These are phyloP conservation scores for Ceratobasidium papillatum DNA, from an alignment of 1,284 basidiomycete species.

Conservation along the genomic window DNA sequence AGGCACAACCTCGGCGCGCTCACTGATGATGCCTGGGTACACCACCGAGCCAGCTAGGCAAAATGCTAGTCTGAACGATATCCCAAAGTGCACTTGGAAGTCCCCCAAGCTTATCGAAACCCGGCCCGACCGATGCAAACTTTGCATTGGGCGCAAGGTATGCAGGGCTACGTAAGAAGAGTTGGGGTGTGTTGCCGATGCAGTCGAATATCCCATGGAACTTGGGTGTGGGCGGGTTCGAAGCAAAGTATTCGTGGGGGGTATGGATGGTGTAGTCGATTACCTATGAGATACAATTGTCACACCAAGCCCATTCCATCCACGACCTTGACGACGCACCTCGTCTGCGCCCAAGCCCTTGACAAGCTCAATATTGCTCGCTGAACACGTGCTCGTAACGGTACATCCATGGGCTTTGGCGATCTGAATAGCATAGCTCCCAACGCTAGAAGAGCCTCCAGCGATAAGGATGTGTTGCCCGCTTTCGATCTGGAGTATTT, in stretches of 20 bases:
- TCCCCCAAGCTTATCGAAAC: slow-evolving; percentile 45
- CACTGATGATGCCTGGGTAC: slow-evolving; percentile 38
- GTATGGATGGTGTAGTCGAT: slow-evolving; percentile 67
- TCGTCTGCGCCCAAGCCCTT: slow-evolving; percentile 57
- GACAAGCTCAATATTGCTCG: slow-evolving; percentile 60
- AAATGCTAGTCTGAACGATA: slow-evolving; percentile 14
- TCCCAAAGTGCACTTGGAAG: slow-evolving; percentile 41
- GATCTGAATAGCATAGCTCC: slow-evolving; percentile 69
- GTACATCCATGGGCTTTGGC: slow-evolving; percentile 65
- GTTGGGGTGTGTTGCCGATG: slow-evolving; percentile 47
- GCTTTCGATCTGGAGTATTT: slow-evolving; percentile 55
- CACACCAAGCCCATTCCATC: not conserved
- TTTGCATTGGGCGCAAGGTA: slow-evolving; percentile 50
- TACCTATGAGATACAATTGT: slow-evolving; percentile 51
- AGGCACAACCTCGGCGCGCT: slow-evolving; percentile 42
- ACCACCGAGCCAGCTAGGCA: slow-evolving; percentile 45
- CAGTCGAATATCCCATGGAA: slow-evolving; percentile 52
- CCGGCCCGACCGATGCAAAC: slow-evolving; percentile 49
- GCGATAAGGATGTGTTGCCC: slow-evolving; percentile 68
- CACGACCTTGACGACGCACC: slow-evolving; percentile 46
- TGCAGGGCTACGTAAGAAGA: slow-evolving; percentile 48
- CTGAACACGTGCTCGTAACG: slow-evolving; percentile 66
- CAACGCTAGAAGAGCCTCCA: slow-evolving; percentile 71
- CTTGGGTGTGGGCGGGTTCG: slow-evolving; percentile 50
- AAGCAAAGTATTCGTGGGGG: slow-evolving; percentile 56